phyloP scores from a whole-genome alignment of 2,329 filamentous ascomycete genomes.

The Colletotrichum sp. region DNA sequence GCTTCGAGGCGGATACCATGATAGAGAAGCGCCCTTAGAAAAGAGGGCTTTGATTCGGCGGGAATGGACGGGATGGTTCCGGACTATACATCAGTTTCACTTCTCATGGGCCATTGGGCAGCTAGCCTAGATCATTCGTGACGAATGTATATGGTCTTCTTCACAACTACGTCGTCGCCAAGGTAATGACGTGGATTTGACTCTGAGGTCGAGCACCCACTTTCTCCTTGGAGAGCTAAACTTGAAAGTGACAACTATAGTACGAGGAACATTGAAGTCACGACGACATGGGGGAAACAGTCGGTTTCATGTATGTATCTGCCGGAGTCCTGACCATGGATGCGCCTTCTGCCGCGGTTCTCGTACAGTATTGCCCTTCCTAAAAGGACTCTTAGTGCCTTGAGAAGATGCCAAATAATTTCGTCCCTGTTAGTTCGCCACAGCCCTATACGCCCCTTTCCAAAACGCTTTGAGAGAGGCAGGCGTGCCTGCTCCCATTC shows the following conservation, averaged over 20 bases:
- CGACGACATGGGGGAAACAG: neutral
- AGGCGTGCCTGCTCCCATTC: neutral
- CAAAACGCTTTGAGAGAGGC: neutral
- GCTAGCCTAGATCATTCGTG: neutral
- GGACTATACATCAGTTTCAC: neutral
- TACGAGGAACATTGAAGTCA: neutral
- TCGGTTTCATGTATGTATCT: neutral
- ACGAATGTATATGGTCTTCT: neutral
- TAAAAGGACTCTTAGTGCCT: neutral
- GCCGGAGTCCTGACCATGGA: neutral
- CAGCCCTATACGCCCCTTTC: neutral
- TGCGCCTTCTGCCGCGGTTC: neutral
- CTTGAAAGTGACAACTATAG: neutral
- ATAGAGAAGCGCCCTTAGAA: constrained; percentile 14
- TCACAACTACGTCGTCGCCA: neutral
- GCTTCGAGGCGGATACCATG: constrained; percentile 19
- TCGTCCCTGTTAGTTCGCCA: neutral
- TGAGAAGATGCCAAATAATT: neutral
- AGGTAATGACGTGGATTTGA: neutral
- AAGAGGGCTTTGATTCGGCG: neutral
- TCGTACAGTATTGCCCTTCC: neutral
- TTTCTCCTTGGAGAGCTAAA: neutral
- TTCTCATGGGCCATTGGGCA: neutral
- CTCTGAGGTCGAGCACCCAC: neutral
- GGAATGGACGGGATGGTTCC: neutral